These are phyloP conservation scores for Mycena galericulata DNA, from an alignment of 768 basidiomycete genomes.

Conservation along the genomic window DNA sequence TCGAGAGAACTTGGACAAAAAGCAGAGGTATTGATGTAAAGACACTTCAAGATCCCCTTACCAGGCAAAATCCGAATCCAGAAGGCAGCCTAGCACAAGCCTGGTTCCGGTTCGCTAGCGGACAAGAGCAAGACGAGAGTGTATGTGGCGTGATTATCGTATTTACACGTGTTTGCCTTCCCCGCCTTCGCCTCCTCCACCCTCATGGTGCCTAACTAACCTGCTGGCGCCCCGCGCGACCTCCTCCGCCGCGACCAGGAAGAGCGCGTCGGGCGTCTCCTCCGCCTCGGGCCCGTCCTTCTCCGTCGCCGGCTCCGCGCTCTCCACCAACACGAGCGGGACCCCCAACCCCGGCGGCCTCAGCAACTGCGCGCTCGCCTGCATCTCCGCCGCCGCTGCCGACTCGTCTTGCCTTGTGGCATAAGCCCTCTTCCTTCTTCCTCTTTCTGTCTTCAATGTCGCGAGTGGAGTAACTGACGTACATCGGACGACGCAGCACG, in stretches of 20 bases:
- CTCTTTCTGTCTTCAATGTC: not conserved
- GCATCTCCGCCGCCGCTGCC: constrained; percentile 20
- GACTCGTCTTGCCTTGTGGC: not conserved
- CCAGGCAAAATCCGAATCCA: no score
- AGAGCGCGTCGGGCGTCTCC: not conserved
- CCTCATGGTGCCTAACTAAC: not conserved
- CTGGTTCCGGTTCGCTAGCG: no score
- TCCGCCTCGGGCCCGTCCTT: not conserved
- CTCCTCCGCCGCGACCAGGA: not conserved
- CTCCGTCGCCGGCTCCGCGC: not conserved
- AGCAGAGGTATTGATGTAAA: no score
- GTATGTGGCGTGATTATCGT: no score
- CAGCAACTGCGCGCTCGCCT: constrained; percentile 34
- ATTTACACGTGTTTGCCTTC: no score
- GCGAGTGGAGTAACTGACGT: not conserved
- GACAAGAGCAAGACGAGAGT: no score
- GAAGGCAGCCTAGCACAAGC: no score
- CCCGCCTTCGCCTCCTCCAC: not conserved
- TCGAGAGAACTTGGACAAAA: no score
- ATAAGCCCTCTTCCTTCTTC: not conserved
- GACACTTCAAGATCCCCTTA: no score
- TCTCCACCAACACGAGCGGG: constrained; percentile 5
- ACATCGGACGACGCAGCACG: not conserved
- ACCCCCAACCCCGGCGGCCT: constrained; percentile 24
- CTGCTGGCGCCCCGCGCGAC: no score